Evolutionary conservation across 805 yeast species (phyloP).

Genomic region (Kuraishia molischiana): DNA sequence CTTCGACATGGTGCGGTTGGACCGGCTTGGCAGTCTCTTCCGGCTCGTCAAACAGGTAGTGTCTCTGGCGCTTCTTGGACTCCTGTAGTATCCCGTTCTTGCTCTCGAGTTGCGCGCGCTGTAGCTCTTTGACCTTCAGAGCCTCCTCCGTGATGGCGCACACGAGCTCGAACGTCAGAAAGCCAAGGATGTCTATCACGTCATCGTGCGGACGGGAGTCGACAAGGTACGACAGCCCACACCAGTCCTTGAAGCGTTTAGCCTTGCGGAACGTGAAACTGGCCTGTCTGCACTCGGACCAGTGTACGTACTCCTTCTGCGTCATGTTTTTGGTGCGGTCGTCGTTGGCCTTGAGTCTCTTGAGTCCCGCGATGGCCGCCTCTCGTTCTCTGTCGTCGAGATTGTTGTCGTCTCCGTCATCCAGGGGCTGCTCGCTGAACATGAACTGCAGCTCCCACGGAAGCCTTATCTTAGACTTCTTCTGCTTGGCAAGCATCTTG

Average conservation of each 20-base stretch:
- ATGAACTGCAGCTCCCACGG: conserved; percentile 96
- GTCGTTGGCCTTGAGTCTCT: conserved; percentile 85
- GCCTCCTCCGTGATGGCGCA: conserved; percentile 93
- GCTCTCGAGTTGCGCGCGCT: conserved; percentile 30
- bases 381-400: conserved; percentile 86
- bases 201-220: conserved; percentile 94
- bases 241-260: conserved; percentile 96
- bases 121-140: conserved; percentile 50
- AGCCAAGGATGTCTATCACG: conserved; percentile 91
- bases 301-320: conserved; percentile 93
- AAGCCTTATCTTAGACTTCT: conserved; percentile 69
- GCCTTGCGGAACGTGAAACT: conserved; percentile 91
- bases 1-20: conserved; percentile 71
- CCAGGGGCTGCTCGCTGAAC: conserved; percentile 86
- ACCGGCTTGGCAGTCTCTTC: conserved; percentile 76
- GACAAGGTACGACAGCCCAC: conserved; percentile 71
- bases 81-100: conserved; percentile 17
- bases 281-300: conserved; percentile 98
- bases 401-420: conserved; percentile 51
- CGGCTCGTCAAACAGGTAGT: conserved; percentile 77
- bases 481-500: conserved; percentile 42
- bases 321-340: conserved; percentile 93
- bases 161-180: conserved; percentile 92
- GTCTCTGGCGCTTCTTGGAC: conserved; percentile 37
- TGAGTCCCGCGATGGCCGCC: conserved; percentile 80